A percentile compares a stretch with the other conserved stretches of the same genome.
Evolutionary conservation across 108 stramenopile species (phyloP).

Genomic region (Fragilariopsis cylindrus): DNA sequence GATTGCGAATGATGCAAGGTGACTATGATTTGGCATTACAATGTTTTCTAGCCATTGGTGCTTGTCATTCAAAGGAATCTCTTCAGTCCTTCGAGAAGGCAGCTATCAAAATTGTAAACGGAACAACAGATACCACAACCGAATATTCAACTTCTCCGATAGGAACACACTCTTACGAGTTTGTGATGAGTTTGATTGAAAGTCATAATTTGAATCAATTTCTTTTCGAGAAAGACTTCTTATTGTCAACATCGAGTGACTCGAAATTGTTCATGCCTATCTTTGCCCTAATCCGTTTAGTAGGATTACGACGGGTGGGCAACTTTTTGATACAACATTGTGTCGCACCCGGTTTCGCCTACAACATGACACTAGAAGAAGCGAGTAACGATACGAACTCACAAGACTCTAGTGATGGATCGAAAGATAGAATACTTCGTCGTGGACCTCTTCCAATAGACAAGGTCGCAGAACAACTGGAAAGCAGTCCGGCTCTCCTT

Average conservation of each 20-base stretch:
- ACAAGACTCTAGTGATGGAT: background rate
- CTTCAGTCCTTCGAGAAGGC: slow-evolving; percentile 52
- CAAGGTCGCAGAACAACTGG: slow-evolving; percentile 61
- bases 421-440: slow-evolving; percentile 20
- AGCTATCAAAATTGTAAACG: slow-evolving; percentile 38
- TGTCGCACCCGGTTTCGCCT: slow-evolving; percentile 44
- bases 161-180: slow-evolving; percentile 36
- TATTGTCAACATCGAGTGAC: slow-evolving; percentile 25
- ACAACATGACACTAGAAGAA: slow-evolving; percentile 14
- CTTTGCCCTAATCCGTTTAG: slow-evolving; percentile 62
- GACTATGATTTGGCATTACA: slow-evolving; percentile 58
- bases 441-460: slow-evolving; percentile 63
- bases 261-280: slow-evolving; percentile 40
- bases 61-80: slow-evolving; percentile 35
- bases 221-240: slow-evolving; percentile 54
- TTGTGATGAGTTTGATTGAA: slow-evolving; percentile 63
- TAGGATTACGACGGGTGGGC: slow-evolving; percentile 59
- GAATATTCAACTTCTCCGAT: slow-evolving; percentile 10
- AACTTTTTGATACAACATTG: slow-evolving; percentile 76
- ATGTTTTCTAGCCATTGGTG: slow-evolving; percentile 67
- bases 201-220: slow-evolving; percentile 60
- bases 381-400: background rate
- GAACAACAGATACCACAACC: background rate
- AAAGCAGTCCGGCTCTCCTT: slow-evolving; percentile 57
- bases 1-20: slow-evolving; percentile 72